phyloP scores from a whole-genome alignment of 1,139 yeast species.

The Pichia kudriavzevii region DNA sequence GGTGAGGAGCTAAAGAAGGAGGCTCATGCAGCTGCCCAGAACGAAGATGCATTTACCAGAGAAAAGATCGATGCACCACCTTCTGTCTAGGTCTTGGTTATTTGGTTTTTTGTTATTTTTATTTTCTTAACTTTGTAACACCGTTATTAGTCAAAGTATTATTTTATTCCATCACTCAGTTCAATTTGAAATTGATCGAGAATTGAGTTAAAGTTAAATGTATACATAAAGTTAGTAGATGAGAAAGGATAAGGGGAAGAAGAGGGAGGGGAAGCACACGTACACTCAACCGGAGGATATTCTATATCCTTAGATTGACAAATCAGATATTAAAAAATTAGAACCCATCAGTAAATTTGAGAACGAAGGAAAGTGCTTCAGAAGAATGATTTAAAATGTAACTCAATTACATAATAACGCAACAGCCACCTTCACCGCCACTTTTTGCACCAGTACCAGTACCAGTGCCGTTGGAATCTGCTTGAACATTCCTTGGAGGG shows the following conservation, averaged over 20 bases:
- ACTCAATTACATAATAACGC: slow-evolving; percentile 24
- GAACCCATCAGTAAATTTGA: background rate
- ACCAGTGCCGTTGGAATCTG: slow-evolving; percentile 1
- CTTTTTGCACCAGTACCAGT: slow-evolving; percentile 13
- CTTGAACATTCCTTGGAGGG: background rate
- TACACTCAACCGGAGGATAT: too few relatives aligned
- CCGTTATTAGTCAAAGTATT: too few relatives aligned
- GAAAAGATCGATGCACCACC: slow-evolving; percentile 11
- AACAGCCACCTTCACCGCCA: slow-evolving; percentile 27
- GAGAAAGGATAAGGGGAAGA: too few relatives aligned
- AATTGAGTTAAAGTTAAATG: too few relatives aligned
- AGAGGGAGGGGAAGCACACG: too few relatives aligned
- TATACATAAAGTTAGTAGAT: too few relatives aligned
- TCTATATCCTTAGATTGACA: too few relatives aligned
- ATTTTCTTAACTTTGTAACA: too few relatives aligned
- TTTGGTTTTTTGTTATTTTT: background rate
- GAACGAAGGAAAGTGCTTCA: too few relatives aligned
- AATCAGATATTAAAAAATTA: too few relatives aligned
- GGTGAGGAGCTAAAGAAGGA: slow-evolving; percentile 17
- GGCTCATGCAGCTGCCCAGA: slow-evolving; percentile 10
- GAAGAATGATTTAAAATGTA: too few relatives aligned
- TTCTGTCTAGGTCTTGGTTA: slow-evolving; percentile 1
- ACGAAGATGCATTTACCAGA: slow-evolving; percentile 8
- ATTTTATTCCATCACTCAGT: background rate
- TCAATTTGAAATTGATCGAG: too few relatives aligned